Evolutionary conservation across 2,329 filamentous ascomycete species (phyloP), one percentile per base, ranked within the genome.

Genomic region (Fusarium decemcellulare): DNA sequence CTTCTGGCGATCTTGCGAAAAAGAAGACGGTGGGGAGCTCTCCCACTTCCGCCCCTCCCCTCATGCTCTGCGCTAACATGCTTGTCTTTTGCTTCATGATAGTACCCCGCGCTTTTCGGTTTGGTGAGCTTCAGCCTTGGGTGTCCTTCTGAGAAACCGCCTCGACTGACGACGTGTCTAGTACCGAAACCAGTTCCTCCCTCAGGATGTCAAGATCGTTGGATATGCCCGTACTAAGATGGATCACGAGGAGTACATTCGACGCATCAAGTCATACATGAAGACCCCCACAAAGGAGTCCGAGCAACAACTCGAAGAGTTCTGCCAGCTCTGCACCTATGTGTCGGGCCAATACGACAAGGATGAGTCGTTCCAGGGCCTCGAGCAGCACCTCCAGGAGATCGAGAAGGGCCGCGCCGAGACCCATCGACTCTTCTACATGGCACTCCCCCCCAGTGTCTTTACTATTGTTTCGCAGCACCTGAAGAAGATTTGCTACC

Each of bases 201-300:
- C 91, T 76, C 97, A 97, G 84, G 94, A 97, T 82, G 94, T 97
- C 83, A 93, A 91, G 83, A 98, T 99, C 80, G 91, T 99, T 77
- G 96, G 96, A 86, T 99, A 99, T 93, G 96, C 96, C 76, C 92
- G 96, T 80, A 99, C 96, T 76, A 98, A 98, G 88, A 99, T 99
- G 96, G 95, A 98, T 85, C 94, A 95, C 78, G 91, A 94, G 71
- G 96, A 99, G 82, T 98, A 93, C 86, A 88, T 98, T 79, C 93
- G 92, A 84, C 90, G 96, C 74, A 94, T 99, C 83, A 95, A 93
- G 84, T 97, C 94, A 65, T 97, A 98, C 86, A 99, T 99, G 86
- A 98, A 99, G 89, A 96, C 95, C 15, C 96, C 96, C 15, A 98
- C 95, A 74, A 97, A 97, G 86, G 96, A 98, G 76, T 91, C 97